Base-by-base conservation (phyloP, 306 rosid species). In the Myrica gale region DNA sequence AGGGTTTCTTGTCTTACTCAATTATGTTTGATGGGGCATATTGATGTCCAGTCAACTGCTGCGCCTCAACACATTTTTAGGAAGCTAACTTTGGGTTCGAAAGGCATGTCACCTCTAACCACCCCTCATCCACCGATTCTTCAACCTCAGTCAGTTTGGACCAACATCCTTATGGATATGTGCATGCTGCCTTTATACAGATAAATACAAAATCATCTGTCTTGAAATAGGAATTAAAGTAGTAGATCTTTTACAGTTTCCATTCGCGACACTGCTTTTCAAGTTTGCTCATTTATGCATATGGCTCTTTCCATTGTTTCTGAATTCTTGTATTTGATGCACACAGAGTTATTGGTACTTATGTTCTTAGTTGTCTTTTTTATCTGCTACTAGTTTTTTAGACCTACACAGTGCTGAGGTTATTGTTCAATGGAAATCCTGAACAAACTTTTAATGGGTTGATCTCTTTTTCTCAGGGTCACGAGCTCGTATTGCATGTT, bases 401-500 rank as follows among this genome's bases (percentile, higher is more conserved):
- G 42, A 58, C 66, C 6, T 58, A 21, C 23, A 9, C 23, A 5
- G 16, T 23, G 39, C 39, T 58, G 66, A 58, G 66, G 23, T 23
- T 58, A 63, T 16, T 4, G 11, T 39, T 39, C 0, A 63, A 19
- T 16, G 44, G 69, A 63, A 63, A 39, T 32, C 7, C 69, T 16
- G 69, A 65, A 41, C 7, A 16, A 16, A 65, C 17, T 51, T 79
- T 71, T 50, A 74, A 54, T 54, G 57, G 61, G 69, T 68, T 56
- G 19, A 20, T 12, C 47, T 39, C 52, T 79, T 11, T 62, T 76
- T 83, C 85, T 74, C 92, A 95, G 99, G 99, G 99, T 41, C 97
- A 95, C 79, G 99, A 95, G 83, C 92, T 95, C 79, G 93, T 87
- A 23, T 75, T 95, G 81, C 92, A 95, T 85, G 81, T 92, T 78